These are phyloP conservation scores for Physcomitrium patens DNA, from an alignment of 225 moss, liverwort and hornwort species.

Conservation along the genomic window DNA sequence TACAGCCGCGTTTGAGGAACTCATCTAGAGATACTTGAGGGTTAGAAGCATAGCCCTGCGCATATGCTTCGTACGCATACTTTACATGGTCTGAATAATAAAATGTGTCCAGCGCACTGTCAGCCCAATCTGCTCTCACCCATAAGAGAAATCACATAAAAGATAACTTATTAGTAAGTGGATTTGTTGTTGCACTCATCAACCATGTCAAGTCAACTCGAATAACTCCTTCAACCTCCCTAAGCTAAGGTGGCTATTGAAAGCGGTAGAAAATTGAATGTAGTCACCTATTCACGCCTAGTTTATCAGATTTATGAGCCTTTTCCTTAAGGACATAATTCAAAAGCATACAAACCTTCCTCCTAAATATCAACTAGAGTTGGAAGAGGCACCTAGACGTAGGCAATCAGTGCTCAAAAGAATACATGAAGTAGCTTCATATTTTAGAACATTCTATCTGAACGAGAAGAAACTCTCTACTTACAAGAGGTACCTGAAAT, in stretches of 20 bases:
- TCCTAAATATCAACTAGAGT: constrained; percentile 29
- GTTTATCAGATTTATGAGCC: not conserved
- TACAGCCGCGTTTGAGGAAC: no score
- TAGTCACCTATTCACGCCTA: constrained; percentile 17
- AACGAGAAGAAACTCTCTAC: constrained; percentile 31
- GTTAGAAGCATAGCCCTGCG: no score
- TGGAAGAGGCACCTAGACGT: constrained; percentile 32
- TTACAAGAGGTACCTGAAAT: constrained; percentile 29
- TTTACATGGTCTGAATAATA: no score
- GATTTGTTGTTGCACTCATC: no score
- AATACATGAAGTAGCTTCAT: constrained; percentile 42
- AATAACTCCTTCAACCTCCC: no score
- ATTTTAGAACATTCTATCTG: constrained; percentile 39
- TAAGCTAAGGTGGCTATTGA: not conserved
- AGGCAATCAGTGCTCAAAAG: constrained; percentile 43
- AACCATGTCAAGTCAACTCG: no score
- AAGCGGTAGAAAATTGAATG: constrained; percentile 8
- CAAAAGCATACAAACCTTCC: constrained; percentile 19
- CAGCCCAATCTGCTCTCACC: no score
- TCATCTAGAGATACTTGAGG: no score
- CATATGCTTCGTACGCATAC: no score
- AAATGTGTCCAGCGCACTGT: no score
- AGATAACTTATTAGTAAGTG: no score
- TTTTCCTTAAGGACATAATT: constrained; percentile 13
- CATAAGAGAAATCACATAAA: no score